Evolutionary conservation across 2,329 filamentous ascomycete species (phyloP), one percentile per base, ranked within the genome.

Genomic region (Pseudogymnoascus sp.): DNA sequence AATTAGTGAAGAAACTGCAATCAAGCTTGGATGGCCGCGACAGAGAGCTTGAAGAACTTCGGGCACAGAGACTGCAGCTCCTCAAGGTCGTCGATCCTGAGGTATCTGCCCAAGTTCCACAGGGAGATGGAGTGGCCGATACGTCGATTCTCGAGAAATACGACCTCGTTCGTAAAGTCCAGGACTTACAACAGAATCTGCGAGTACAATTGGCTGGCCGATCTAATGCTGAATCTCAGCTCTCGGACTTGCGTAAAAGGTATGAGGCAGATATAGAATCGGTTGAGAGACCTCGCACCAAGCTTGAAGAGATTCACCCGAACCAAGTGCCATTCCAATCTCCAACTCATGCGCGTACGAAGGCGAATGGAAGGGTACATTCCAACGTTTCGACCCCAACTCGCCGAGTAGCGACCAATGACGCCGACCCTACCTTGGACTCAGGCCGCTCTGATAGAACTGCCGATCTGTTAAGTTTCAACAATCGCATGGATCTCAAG

Each of bases 401-500:
- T 66, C 87, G 90, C 61, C 85, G 87, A 64, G 83, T 87, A 66
- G 83, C 85, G 61, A 82, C 84, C 68, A 85, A 86, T 67, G 85
- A 87, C 38, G 80, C 83, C 49, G 81, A 81, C 23, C 69, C 68
- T 31, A 72, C 73, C 2, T 82, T 87, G 66, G 90, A 95, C 70
- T 96, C 92, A 37, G 86, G 84, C 63, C 86, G 89, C 41, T 96
- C 92, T 2, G 93, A 97, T 72, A 84, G 86, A 63, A 96, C 91
- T 0, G 85, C 88, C 23, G 93, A 97, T 73, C 89, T 91, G 14
- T 79, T 92, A 43, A 88, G 87, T 67, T 91, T 91, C 76, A 93
- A 94, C 76, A 91, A 89, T 71, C 87, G 89, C 39, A 93, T 95
- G 87, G 93, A 97, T 72, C 79, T 96, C 64, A 94, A 92, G 70